Conservation (phyloP, 1,284 basidiomycete genomes). For the Rhizopogon parksii region DNA sequence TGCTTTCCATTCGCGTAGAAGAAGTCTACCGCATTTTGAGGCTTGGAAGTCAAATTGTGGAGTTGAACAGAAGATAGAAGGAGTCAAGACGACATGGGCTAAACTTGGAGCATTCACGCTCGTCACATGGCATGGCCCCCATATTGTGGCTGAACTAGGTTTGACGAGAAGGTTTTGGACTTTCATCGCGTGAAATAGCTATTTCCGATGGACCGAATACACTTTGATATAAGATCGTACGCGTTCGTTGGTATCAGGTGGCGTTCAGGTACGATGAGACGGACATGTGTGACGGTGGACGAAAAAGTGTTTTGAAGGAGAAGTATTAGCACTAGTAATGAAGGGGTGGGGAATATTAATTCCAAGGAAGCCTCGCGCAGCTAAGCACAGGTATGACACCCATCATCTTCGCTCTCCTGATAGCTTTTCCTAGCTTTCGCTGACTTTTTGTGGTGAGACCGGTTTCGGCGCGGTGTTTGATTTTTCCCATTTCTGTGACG, state of each 20-base stretch:
- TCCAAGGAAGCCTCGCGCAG: slow-evolving; percentile 25
- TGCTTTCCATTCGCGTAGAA: neutral
- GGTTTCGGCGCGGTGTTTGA: slow-evolving; percentile 65
- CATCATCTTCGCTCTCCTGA: slow-evolving; percentile 90
- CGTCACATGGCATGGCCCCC: neutral
- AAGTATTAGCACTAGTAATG: neutral
- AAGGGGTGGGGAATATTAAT: neutral
- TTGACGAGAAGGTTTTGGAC: neutral
- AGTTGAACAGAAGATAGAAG: neutral
- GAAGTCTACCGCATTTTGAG: neutral
- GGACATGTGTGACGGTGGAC: neutral
- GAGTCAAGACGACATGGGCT: neutral
- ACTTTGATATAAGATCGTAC: neutral
- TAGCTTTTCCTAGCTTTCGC: slow-evolving; percentile 77
- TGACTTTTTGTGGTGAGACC: slow-evolving; percentile 79
- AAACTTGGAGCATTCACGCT: no score
- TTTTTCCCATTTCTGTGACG: slow-evolving; percentile 82
- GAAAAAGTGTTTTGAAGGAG: neutral
- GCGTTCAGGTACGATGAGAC: neutral
- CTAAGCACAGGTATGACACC: slow-evolving; percentile 74
- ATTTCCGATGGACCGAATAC: neutral
- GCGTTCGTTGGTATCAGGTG: neutral
- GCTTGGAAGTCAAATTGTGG: neutral
- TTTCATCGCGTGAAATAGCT: neutral
- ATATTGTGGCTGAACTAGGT: neutral